A percentile compares a stretch with the other conserved stretches of the same genome.
These are phyloP conservation scores for Thermothielavioides terrestris DNA, from an alignment of 495 filamentous ascomycete species.

Conservation along the genomic window DNA sequence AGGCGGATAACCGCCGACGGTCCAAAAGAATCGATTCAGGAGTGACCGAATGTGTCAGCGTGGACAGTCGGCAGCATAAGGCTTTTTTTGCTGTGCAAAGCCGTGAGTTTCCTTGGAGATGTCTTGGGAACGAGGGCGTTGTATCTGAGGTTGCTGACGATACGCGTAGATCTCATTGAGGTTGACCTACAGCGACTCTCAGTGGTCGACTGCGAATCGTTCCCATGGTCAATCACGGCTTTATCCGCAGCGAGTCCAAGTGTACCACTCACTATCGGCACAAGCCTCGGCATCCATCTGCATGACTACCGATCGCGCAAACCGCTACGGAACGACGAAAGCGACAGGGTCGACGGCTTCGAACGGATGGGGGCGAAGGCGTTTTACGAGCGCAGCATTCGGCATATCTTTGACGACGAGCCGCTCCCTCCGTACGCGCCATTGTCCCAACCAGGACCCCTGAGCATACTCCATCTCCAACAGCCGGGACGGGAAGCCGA, in stretches of 20 bases:
- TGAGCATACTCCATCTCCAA: conserved; percentile 71
- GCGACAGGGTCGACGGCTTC: conserved; percentile 29
- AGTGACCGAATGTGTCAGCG: conserved; percentile 72
- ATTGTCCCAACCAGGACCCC: conserved; percentile 70
- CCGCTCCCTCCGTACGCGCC: conserved; percentile 55
- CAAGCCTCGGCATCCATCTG: conserved; percentile 72
- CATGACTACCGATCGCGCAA: conserved; percentile 58
- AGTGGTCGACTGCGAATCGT: conserved; percentile 61
- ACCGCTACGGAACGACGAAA: conserved; percentile 11
- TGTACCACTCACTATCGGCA: conserved; percentile 77
- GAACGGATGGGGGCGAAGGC: conserved; percentile 23
- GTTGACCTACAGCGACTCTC: conserved; percentile 74
- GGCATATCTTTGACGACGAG: conserved; percentile 25
- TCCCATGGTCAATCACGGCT: conserved; percentile 75
- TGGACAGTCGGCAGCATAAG: conserved; percentile 60
- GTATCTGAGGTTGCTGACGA: conserved; percentile 17
- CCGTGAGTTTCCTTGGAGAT: conserved; percentile 43
- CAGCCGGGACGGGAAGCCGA: conserved; percentile 40
- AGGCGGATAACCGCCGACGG: conserved; percentile 33
- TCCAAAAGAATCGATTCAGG: conserved; percentile 52
- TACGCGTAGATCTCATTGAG: conserved; percentile 54
- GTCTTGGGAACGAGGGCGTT: too few relatives aligned
- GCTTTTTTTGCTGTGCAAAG: conserved; percentile 74
- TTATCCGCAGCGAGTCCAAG: conserved; percentile 67
- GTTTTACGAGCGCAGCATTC: conserved; percentile 22